These are phyloP conservation scores for Fusarium pseudoanthophilum DNA, from an alignment of 2,329 filamentous ascomycete genomes.

Conservation along the genomic window DNA sequence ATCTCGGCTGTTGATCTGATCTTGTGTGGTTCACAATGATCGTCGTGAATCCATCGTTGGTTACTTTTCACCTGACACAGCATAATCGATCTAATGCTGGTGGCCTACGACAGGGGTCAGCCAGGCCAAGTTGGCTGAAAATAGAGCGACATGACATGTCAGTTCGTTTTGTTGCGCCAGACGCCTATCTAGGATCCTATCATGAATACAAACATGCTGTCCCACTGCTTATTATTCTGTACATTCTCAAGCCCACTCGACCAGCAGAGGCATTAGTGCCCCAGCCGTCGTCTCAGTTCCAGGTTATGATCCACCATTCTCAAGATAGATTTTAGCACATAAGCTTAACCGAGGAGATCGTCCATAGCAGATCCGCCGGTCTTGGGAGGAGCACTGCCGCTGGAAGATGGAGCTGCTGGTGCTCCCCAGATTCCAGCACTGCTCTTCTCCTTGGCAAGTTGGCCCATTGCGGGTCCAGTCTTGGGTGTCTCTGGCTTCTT, in stretches of 20 bases:
- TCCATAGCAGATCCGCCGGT: constrained; percentile 55
- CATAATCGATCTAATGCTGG: constrained; percentile 28
- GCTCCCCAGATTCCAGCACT: constrained; percentile 94
- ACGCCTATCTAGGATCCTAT: constrained; percentile 56
- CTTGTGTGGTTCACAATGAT: constrained; percentile 10
- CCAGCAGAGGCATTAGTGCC: constrained; percentile 12
- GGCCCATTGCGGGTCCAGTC: constrained; percentile 82
- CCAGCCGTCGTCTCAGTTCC: constrained; percentile 25
- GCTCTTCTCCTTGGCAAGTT: constrained; percentile 98
- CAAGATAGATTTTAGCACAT: constrained; percentile 2
- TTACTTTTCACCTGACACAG: constrained; percentile 29
- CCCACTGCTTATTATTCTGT: constrained; percentile 39
- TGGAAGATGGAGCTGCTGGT: constrained; percentile 55
- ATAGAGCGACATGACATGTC: constrained; percentile 43
- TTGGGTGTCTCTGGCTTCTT: constrained; percentile 75
- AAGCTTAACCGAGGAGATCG: constrained; percentile 59
- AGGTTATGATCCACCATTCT: constrained; percentile 22
- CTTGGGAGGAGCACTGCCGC: constrained; percentile 44
- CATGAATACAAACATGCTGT: constrained; percentile 48
- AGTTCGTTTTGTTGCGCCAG: constrained; percentile 55
- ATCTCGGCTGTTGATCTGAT: constrained; percentile 6
- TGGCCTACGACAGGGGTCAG: neutral
- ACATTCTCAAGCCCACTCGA: constrained; percentile 28
- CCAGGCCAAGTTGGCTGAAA: constrained; percentile 13
- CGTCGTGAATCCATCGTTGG: constrained; percentile 9